Conservation (phyloP, 768 basidiomycete genomes). For the Terana coerulea region DNA sequence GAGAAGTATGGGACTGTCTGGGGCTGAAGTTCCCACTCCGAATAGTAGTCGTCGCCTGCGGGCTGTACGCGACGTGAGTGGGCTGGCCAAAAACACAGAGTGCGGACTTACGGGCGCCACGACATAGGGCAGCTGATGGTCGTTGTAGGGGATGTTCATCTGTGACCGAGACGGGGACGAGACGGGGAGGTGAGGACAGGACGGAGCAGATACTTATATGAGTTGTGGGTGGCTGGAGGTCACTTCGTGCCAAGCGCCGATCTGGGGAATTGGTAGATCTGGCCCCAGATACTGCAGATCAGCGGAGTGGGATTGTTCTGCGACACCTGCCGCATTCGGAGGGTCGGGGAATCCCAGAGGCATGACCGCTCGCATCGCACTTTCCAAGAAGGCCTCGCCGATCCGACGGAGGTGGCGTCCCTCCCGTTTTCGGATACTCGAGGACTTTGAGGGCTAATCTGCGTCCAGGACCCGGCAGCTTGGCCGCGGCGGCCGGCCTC, state of each 20-base stretch:
- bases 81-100: neutral
- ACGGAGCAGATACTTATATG: neutral
- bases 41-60: neutral
- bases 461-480: too few relatives aligned
- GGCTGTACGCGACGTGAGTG: neutral
- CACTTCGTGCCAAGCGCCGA: neutral
- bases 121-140: neutral
- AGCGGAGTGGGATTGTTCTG: neutral
- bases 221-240: constrained; percentile 3
- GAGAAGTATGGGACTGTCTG: neutral
- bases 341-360: neutral
- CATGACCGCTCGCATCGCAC: neutral
- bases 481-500: too few relatives aligned
- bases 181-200: neutral
- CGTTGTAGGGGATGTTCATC: neutral
- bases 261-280: constrained; percentile 2
- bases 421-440: too few relatives aligned
- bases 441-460: too few relatives aligned
- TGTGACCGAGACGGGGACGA: neutral
- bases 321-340: neutral
- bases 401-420: too few relatives aligned
- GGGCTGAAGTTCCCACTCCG: neutral
- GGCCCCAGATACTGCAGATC: constrained; percentile 1
- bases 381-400: neutral
- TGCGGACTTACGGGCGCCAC: neutral